phyloP scores from a whole-genome alignment of 805 yeast species.

The Schwanniomyces polymorphus region DNA sequence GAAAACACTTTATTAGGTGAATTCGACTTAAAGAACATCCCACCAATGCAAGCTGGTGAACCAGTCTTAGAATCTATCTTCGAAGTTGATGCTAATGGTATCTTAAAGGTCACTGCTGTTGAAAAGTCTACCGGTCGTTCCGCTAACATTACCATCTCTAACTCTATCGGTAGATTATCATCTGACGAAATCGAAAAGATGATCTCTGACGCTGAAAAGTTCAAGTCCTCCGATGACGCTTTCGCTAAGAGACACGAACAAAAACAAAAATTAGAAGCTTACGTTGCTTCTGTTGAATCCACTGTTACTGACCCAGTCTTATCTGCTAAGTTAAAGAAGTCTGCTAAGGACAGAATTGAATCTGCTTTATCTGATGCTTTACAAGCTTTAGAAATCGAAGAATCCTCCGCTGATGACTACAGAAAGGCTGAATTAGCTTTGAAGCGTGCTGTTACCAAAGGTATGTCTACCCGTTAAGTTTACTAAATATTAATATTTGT shows the following conservation, averaged over 20 bases:
- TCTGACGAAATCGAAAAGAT: conserved; percentile 50
- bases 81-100: conserved; percentile 53
- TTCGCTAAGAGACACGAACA: conserved; percentile 99
- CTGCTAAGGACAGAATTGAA: conserved; percentile 96
- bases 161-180: conserved; percentile 51
- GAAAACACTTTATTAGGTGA: conserved; percentile 53
- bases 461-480: conserved; percentile 93
- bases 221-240: conserved; percentile 98
- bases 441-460: conserved; percentile 99
- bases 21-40: conserved; percentile 51
- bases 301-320: conserved; percentile 98
- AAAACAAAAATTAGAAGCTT: conserved; percentile 98
- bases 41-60: conserved; percentile 52
- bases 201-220: conserved; percentile 49
- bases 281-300: conserved; percentile 93
- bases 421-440: conserved; percentile 99
- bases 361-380: conserved; percentile 96
- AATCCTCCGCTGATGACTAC: conserved; percentile 92
- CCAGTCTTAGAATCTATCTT: conserved; percentile 51
- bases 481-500: conserved; percentile 10
- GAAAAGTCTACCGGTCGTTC: conserved; percentile 52
- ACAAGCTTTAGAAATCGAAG: conserved; percentile 97
- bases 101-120: conserved; percentile 50
- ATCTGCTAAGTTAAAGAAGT: conserved; percentile 96
- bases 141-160: conserved; percentile 50